Evolutionary conservation across 495 filamentous ascomycete species (phyloP).

Genomic region (Cladorrhinum samala): DNA sequence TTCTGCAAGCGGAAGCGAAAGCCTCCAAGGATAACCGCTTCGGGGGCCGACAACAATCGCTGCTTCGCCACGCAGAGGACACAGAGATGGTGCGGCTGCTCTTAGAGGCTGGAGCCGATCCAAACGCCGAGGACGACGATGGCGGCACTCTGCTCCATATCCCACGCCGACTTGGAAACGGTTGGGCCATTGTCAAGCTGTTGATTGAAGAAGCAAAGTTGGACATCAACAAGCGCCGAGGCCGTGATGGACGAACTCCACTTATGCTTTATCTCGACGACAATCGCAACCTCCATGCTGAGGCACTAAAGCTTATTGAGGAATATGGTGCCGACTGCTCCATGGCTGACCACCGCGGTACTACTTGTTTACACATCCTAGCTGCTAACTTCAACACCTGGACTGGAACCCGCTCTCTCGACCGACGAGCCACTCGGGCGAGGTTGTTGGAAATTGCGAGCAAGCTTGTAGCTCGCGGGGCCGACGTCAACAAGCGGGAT

Average conservation of each 20-base stretch:
- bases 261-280: conserved; percentile 1
- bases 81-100: conserved; percentile 18
- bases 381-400: background rate
- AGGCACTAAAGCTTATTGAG: conserved; percentile 8
- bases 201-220: conserved; percentile 17
- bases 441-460: background rate
- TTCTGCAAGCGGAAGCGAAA: too few species aligned
- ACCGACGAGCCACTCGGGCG: background rate
- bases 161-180: conserved; percentile 8
- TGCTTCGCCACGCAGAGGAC: conserved; percentile 10
- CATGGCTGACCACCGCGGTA: background rate
- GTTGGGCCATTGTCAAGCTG: conserved; percentile 7
- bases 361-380: background rate
- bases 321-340: conserved; percentile 11
- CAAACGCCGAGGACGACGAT: conserved; percentile 11
- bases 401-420: background rate
- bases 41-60: conserved; percentile 15
- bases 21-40: conserved; percentile 10
- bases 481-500: conserved; percentile 6
- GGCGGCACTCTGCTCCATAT: conserved; percentile 16
- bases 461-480: conserved; percentile 5
- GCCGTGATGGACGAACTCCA: conserved; percentile 14
- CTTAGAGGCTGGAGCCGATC: conserved; percentile 20
- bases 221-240: conserved; percentile 16
- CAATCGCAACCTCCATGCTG: background rate